Evolutionary conservation across 345 rosid species (phyloP).

Genomic region (Psidium guajava): DNA sequence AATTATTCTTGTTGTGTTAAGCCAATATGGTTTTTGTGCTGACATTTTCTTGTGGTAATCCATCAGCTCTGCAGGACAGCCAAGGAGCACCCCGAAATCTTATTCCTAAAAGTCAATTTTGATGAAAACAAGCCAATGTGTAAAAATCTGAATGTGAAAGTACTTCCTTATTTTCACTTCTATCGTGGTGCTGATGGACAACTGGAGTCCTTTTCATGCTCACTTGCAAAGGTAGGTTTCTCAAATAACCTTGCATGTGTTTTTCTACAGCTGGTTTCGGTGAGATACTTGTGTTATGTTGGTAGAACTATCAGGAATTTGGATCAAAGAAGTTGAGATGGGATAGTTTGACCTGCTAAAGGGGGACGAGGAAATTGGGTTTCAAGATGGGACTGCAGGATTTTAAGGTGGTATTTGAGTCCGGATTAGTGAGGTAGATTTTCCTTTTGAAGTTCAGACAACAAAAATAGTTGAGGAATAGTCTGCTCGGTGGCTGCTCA

Average conservation of each 20-base stretch:
- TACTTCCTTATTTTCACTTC: constrained; percentile 87
- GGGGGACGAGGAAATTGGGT: not conserved
- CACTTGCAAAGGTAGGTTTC: constrained; percentile 66
- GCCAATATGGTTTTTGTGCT: not conserved
- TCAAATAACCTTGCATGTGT: too few relatives aligned
- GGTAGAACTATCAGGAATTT: not conserved
- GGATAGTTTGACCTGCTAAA: not conserved
- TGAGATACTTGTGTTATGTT: not conserved
- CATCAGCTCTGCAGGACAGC: constrained; percentile 80
- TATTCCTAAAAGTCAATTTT: constrained; percentile 81
- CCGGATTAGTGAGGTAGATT: not conserved
- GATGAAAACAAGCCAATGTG: constrained; percentile 91
- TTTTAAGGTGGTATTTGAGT: not conserved
- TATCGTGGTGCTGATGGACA: constrained; percentile 84
- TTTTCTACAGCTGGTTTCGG: not conserved
- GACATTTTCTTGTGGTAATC: constrained; percentile 3
- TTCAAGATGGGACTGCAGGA: not conserved
- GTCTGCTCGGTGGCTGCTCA: not conserved
- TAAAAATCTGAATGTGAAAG: constrained; percentile 77
- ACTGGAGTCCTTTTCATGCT: constrained; percentile 81
- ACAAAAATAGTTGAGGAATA: not conserved
- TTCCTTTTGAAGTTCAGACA: not conserved
- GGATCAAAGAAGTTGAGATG: not conserved
- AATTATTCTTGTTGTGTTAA: not conserved
- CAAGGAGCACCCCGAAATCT: constrained; percentile 55